A percentile compares a stretch with the other conserved stretches of the same genome.
These are phyloP conservation scores for Xylaria flabelliformis DNA, from an alignment of 495 filamentous ascomycete genomes.

Conservation along the genomic window DNA sequence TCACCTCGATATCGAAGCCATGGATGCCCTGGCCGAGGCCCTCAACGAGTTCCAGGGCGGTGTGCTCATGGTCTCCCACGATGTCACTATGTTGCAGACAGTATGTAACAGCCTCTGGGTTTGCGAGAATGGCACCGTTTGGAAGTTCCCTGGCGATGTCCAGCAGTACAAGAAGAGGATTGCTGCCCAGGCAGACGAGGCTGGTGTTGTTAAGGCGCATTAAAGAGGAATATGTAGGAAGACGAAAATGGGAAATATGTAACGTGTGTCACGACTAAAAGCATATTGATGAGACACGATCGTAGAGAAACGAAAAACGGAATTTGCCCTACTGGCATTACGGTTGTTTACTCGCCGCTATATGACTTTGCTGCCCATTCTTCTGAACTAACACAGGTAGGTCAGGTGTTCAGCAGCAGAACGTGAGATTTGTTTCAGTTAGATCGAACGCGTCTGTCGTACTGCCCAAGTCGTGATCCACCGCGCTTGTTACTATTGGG, in stretches of 20 bases:
- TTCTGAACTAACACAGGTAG: background rate
- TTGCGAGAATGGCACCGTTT: slow-evolving; percentile 93
- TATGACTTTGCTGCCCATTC: background rate
- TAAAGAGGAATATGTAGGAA: slow-evolving; percentile 26
- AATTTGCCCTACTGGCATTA: background rate
- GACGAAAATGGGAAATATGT: background rate
- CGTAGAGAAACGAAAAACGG: background rate
- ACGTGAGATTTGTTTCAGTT: background rate
- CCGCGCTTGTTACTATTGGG: slow-evolving; percentile 11
- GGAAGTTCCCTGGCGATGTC: slow-evolving; percentile 94
- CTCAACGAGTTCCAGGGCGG: slow-evolving; percentile 88
- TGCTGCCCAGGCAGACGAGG: slow-evolving; percentile 82
- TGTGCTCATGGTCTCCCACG: slow-evolving; percentile 98
- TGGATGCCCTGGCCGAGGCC: slow-evolving; percentile 91
- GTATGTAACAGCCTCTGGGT: slow-evolving; percentile 97
- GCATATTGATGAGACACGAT: slow-evolving; percentile 7
- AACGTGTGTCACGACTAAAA: background rate
- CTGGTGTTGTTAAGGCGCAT: slow-evolving; percentile 76
- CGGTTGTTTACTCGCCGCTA: background rate
- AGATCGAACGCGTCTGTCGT: background rate
- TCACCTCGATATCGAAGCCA: slow-evolving; percentile 98
- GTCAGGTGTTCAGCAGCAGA: background rate
- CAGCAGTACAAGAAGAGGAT: slow-evolving; percentile 98
- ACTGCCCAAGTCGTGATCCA: slow-evolving; percentile 3
- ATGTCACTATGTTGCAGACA: slow-evolving; percentile 97